A percentile compares a stretch with the other conserved stretches of the same genome.
Evolutionary conservation across 2,329 filamentous ascomycete genomes (phyloP).

Genomic region (Byssoonygena ceratinophila): DNA sequence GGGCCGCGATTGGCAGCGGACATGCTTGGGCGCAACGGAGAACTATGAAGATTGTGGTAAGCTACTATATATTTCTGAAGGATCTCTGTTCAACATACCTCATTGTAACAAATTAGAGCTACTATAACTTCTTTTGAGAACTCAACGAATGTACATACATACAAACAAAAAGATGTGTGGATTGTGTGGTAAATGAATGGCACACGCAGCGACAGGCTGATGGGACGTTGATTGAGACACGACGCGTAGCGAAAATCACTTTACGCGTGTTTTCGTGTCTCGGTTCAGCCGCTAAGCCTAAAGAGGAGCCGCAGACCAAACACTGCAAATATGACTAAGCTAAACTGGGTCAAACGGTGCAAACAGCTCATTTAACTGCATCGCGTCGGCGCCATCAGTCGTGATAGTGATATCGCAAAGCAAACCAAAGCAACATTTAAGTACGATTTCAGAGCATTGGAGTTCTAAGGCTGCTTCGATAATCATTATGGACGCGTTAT

Average conservation of each 20-base stretch:
- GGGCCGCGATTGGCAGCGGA: slow-evolving; percentile 71
- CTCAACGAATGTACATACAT: too few relatives aligned
- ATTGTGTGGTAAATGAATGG: too few relatives aligned
- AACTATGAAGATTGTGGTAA: slow-evolving; percentile 45
- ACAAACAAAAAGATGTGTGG: too few relatives aligned
- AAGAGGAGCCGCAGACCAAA: background rate
- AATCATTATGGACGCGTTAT: slow-evolving; percentile 11
- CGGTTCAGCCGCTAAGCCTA: background rate
- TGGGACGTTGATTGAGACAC: background rate
- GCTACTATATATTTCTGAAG: background rate
- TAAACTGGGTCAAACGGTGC: too few relatives aligned
- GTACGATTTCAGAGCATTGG: too few relatives aligned
- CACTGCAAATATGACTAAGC: too few relatives aligned
- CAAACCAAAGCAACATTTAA: too few relatives aligned
- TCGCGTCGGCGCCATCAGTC: background rate
- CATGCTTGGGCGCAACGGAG: slow-evolving; percentile 69
- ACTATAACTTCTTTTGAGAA: too few relatives aligned
- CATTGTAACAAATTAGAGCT: background rate
- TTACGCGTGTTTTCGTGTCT: background rate
- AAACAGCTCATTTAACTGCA: slow-evolving; percentile 1
- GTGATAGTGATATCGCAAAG: background rate
- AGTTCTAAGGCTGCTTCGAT: too few relatives aligned
- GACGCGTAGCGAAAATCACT: slow-evolving; percentile 7
- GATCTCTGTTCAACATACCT: background rate
- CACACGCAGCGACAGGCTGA: too few relatives aligned